Conservation (phyloP, 1,139 yeast species). For the Saccharomyces pastorianus region DNA sequence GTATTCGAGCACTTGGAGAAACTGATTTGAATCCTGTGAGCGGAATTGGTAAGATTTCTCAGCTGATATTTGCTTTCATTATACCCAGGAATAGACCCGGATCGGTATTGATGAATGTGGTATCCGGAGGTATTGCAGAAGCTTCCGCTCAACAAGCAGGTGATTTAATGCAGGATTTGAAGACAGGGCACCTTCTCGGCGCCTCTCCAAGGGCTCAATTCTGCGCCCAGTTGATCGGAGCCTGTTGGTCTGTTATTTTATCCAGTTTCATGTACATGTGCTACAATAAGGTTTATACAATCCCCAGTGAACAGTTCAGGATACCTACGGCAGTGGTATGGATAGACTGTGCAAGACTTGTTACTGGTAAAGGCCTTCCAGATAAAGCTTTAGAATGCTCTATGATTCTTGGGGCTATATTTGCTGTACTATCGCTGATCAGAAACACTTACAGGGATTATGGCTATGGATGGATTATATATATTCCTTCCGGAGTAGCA, state of each 20-base stretch:
- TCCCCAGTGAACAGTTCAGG: constrained; percentile 73
- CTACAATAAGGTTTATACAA: constrained; percentile 71
- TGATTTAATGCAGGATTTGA: constrained; percentile 92
- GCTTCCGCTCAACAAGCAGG: constrained; percentile 99
- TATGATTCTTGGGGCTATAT: constrained; percentile 54
- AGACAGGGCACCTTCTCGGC: constrained; percentile 85
- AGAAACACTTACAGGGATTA: constrained; percentile 45
- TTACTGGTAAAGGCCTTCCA: constrained; percentile 87
- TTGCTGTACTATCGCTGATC: constrained; percentile 59
- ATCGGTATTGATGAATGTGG: constrained; percentile 73
- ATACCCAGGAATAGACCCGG: constrained; percentile 75
- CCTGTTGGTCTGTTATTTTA: constrained; percentile 69
- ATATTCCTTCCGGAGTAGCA: constrained; percentile 82
- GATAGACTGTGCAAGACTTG: constrained; percentile 92
- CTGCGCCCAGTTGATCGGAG: constrained; percentile 80
- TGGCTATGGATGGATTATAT: constrained; percentile 37
- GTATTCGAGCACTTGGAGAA: constrained; percentile 91
- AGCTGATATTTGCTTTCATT: constrained; percentile 72
- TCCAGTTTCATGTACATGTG: constrained; percentile 76
- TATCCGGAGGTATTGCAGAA: constrained; percentile 95
- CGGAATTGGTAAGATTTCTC: constrained; percentile 92
- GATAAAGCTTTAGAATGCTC: constrained; percentile 65
- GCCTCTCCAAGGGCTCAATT: constrained; percentile 93
- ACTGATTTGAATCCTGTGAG: constrained; percentile 95
- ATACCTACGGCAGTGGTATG: constrained; percentile 94